Percentiles rank a stretch among this genome's conserved stretches.
Conservation (phyloP, 495 filamentous ascomycete genomes). For the Lophiostoma macrostomum region DNA sequence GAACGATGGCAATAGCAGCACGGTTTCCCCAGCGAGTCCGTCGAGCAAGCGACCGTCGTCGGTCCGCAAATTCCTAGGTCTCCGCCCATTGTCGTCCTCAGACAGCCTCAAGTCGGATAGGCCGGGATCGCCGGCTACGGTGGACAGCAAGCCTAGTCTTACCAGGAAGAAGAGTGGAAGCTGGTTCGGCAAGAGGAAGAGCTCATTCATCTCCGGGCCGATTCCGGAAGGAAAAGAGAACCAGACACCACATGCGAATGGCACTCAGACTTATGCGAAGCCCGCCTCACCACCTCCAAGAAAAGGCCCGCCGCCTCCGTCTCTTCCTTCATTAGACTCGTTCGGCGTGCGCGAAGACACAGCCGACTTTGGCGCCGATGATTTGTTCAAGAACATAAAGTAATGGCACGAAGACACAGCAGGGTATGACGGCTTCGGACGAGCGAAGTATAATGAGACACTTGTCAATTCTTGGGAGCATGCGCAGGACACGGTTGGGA, state of each 20-base stretch:
- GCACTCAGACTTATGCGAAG: conserved; percentile 17
- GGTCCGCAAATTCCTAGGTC: conserved; percentile 37
- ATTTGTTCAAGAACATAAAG: conserved; percentile 40
- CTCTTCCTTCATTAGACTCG: conserved; percentile 36
- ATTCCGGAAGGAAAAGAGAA: conserved; percentile 26
- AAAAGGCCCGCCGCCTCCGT: conserved; percentile 35
- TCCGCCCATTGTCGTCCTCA: conserved; percentile 27
- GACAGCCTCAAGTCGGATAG: conserved; percentile 28
- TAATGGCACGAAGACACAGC: neutral
- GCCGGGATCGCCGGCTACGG: conserved; percentile 27
- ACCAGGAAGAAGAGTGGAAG: conserved; percentile 33
- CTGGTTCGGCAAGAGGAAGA: conserved; percentile 40
- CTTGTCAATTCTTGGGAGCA: conserved; percentile 15
- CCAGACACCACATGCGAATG: conserved; percentile 15
- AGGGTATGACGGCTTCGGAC: conserved; percentile 17
- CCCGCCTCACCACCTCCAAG: conserved; percentile 22
- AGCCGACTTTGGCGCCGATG: conserved; percentile 32
- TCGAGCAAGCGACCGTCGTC: conserved; percentile 32
- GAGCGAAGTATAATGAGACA: conserved; percentile 20
- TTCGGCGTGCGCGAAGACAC: conserved; percentile 30
- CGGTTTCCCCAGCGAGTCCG: conserved; percentile 28
- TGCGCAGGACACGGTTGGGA: conserved; percentile 11
- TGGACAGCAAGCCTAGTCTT: conserved; percentile 18
- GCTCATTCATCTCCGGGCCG: conserved; percentile 30
- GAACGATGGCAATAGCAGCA: conserved; percentile 25